A percentile compares a stretch with the other conserved stretches of the same genome.
Evolutionary conservation across 2,329 filamentous ascomycete species (phyloP).

Genomic region (Mycocentrospora acerina): DNA sequence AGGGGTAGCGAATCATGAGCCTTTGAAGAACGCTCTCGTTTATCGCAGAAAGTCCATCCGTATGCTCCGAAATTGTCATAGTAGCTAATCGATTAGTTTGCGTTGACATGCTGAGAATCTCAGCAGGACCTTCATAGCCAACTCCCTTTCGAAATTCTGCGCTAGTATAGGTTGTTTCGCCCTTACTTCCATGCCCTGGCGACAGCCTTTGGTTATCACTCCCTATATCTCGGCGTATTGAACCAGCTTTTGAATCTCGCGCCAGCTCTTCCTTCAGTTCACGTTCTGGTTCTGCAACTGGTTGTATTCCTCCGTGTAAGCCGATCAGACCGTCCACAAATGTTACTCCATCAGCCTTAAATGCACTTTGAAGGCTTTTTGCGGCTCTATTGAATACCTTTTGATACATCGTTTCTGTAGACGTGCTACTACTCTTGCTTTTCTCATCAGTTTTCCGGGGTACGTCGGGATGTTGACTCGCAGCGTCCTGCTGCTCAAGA

Average conservation of each 20-base stretch:
- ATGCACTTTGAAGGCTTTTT: conserved; percentile 8
- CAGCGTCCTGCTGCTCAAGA: not conserved
- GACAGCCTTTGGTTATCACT: too few relatives aligned
- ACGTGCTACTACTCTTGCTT: not conserved
- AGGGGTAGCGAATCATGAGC: conserved; percentile 14
- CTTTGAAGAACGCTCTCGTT: conserved; percentile 16
- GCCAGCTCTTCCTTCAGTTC: conserved; percentile 9
- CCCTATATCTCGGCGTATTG: too few relatives aligned
- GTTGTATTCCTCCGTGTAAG: conserved; percentile 12
- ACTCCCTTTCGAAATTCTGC: conserved; percentile 5
- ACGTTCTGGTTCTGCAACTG: conserved; percentile 11
- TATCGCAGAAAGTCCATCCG: conserved; percentile 6
- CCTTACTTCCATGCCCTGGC: not conserved
- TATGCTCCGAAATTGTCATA: conserved; percentile 1
- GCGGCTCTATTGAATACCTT: conserved; percentile 17
- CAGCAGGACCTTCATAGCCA: conserved; percentile 3
- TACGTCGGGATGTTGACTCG: not conserved
- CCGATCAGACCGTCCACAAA: conserved; percentile 19
- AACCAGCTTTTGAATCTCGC: not conserved
- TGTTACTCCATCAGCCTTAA: conserved; percentile 14
- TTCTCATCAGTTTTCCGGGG: not conserved
- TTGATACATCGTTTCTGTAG: conserved; percentile 13
- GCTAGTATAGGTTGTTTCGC: conserved; percentile 7
- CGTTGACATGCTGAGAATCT: conserved; percentile 6
- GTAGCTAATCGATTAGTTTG: not conserved